Evolutionary conservation across 345 rosid species (phyloP).

Genomic region (Salix koriyanagi): DNA sequence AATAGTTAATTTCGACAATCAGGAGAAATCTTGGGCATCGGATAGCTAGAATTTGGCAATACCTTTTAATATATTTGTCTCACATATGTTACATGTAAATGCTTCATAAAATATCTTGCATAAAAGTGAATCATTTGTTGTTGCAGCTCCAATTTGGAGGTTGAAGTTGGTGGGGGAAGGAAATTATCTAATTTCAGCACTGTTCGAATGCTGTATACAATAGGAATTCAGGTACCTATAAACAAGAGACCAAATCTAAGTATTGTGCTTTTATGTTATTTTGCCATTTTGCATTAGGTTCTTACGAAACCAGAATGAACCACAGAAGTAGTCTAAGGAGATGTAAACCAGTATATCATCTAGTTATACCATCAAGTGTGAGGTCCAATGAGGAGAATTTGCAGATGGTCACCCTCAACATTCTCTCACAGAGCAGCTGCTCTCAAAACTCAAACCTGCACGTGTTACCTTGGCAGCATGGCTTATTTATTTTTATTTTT

Average conservation of each 20-base stretch:
- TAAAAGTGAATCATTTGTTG: constrained; percentile 1
- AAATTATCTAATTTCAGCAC: constrained; percentile 82
- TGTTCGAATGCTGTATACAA: constrained; percentile 63
- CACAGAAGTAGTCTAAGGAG: not conserved
- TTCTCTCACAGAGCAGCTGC: not conserved
- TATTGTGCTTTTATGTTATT: not conserved
- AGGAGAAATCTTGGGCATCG: not conserved
- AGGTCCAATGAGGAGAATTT: not conserved
- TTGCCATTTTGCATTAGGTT: not conserved
- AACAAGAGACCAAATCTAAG: not conserved
- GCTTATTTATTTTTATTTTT: not conserved
- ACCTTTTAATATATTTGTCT: no score
- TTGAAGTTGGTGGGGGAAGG: constrained; percentile 94
- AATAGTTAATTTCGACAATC: not conserved
- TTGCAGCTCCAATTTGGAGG: constrained; percentile 74
- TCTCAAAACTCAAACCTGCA: not conserved
- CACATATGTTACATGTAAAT: not conserved
- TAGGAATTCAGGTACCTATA: constrained; percentile 75
- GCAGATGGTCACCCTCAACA: not conserved
- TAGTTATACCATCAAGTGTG: not conserved
- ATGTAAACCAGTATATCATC: not conserved
- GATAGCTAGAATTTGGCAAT: not conserved
- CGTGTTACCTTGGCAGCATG: not conserved
- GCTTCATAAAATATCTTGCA: not conserved
- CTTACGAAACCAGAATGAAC: not conserved